Evolutionary conservation across 768 basidiomycete species (phyloP).

Genomic region (Zangia roseola): DNA sequence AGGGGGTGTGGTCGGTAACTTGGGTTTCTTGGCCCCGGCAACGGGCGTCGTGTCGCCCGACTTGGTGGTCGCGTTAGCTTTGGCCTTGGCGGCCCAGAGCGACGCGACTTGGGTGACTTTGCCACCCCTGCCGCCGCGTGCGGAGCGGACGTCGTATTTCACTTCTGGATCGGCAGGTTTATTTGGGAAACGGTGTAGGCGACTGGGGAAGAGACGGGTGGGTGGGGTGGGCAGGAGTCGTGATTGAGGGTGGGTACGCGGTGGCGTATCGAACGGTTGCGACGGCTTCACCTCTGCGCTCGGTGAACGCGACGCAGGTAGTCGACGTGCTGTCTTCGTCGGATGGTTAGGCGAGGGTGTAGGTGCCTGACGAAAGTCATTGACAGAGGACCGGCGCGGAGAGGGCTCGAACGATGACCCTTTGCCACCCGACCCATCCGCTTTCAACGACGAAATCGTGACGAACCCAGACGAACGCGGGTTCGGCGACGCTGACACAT

Average conservation of each 20-base stretch:
- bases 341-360: background rate
- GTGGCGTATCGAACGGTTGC: background rate
- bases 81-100: constrained; percentile 64
- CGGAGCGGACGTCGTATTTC: constrained; percentile 74
- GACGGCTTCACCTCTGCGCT: constrained; percentile 13
- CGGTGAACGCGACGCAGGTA: constrained; percentile 10
- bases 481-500: constrained; percentile 48
- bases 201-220: constrained; percentile 21
- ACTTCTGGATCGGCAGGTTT: constrained; percentile 46
- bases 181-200: constrained; percentile 34
- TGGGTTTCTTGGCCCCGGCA: constrained; percentile 10
- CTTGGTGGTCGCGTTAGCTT: background rate
- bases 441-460: constrained; percentile 56
- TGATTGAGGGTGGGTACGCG: background rate
- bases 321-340: background rate
- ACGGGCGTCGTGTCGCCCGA: constrained; percentile 3
- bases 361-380: constrained; percentile 15
- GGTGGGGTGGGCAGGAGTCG: background rate
- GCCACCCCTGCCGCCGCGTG: constrained; percentile 75
- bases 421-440: constrained; percentile 2
- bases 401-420: constrained; percentile 12
- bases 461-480: constrained; percentile 78
- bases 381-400: constrained; percentile 20
- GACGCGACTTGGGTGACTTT: constrained; percentile 71
- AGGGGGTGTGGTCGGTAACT: background rate